Evolutionary conservation across 805 yeast species (phyloP).

Genomic region (Wickerhamiella shivajii): DNA sequence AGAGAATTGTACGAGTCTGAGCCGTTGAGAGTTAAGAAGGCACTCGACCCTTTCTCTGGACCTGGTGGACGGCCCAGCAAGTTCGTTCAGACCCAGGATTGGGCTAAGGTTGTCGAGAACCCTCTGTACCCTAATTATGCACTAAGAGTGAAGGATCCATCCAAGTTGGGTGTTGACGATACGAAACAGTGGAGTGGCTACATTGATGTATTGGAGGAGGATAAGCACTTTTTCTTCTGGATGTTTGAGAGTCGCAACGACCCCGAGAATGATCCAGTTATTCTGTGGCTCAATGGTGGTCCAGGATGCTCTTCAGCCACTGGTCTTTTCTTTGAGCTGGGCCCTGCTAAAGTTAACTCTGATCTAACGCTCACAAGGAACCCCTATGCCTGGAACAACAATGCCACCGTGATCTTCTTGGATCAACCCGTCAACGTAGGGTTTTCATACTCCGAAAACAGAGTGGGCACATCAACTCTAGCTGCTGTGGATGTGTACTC

Average conservation of each 20-base stretch:
- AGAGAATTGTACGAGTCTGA: neutral
- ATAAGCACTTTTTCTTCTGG: conserved; percentile 90
- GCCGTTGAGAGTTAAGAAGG: neutral
- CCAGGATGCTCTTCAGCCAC: conserved; percentile 95
- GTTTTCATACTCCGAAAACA: conserved; percentile 50
- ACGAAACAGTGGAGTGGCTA: conserved; percentile 73
- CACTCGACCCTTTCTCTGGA: conserved; percentile 1
- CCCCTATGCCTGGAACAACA: conserved; percentile 83
- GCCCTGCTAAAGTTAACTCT: conserved; percentile 70
- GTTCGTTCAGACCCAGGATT: conserved; percentile 2
- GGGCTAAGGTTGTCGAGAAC: neutral
- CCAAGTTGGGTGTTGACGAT: conserved; percentile 57
- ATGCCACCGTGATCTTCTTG: conserved; percentile 81
- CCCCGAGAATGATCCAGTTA: conserved; percentile 70
- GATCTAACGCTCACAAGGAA: conserved; percentile 59
- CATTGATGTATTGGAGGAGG: conserved; percentile 63
- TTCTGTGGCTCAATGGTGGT: conserved; percentile 90
- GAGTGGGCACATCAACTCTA: conserved; percentile 24
- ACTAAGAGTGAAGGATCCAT: conserved; percentile 52
- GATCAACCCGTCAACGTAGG: conserved; percentile 97
- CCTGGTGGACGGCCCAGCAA: conserved; percentile 1
- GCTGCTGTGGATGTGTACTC: conserved; percentile 87
- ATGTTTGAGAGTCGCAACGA: conserved; percentile 74
- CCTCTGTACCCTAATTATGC: conserved; percentile 28
- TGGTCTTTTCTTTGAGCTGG: conserved; percentile 85